phyloP scores from a whole-genome alignment of 2,329 filamentous ascomycete species.

The Xylariaceae sp. region DNA sequence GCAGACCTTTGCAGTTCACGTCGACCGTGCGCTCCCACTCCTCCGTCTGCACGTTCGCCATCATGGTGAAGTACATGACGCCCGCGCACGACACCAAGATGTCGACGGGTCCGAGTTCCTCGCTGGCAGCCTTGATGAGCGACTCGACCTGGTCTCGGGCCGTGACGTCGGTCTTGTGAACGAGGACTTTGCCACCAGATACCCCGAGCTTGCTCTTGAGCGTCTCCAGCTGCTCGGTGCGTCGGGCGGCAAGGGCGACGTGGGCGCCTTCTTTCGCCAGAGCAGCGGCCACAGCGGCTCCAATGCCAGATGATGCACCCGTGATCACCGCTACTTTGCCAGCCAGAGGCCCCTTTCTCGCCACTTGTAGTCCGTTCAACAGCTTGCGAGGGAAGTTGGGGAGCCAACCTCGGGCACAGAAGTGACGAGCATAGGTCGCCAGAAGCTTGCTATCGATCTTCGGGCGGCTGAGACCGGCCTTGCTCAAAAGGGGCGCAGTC shows the following conservation, averaged over 20 bases:
- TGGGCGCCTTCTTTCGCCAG: slow-evolving; percentile 68
- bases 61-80: slow-evolving; percentile 88
- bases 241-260: slow-evolving; percentile 67
- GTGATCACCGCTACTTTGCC: slow-evolving; percentile 73
- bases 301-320: slow-evolving; percentile 75
- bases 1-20: slow-evolving; percentile 79
- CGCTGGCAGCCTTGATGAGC: slow-evolving; percentile 54
- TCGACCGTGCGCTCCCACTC: slow-evolving; percentile 82
- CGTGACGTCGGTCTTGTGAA: slow-evolving; percentile 70
- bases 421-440: slow-evolving; percentile 74
- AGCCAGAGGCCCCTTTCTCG: slow-evolving; percentile 54
- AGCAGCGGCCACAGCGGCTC: slow-evolving; percentile 66
- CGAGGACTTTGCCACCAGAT: slow-evolving; percentile 59
- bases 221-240: slow-evolving; percentile 62
- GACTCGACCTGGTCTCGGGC: slow-evolving; percentile 60
- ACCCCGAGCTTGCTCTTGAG: slow-evolving; percentile 55
- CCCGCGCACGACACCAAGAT: slow-evolving; percentile 77
- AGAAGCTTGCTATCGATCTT: slow-evolving; percentile 67
- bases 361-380: slow-evolving; percentile 20
- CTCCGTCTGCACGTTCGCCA: slow-evolving; percentile 68
- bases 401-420: slow-evolving; percentile 76
- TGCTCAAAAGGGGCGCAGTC: slow-evolving; percentile 56
- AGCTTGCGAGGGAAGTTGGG: slow-evolving; percentile 54
- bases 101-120: slow-evolving; percentile 67
- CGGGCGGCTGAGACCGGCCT: slow-evolving; percentile 55